Evolutionary conservation across 2,329 filamentous ascomycete species (phyloP).

Genomic region (Talaromyces sp.): DNA sequence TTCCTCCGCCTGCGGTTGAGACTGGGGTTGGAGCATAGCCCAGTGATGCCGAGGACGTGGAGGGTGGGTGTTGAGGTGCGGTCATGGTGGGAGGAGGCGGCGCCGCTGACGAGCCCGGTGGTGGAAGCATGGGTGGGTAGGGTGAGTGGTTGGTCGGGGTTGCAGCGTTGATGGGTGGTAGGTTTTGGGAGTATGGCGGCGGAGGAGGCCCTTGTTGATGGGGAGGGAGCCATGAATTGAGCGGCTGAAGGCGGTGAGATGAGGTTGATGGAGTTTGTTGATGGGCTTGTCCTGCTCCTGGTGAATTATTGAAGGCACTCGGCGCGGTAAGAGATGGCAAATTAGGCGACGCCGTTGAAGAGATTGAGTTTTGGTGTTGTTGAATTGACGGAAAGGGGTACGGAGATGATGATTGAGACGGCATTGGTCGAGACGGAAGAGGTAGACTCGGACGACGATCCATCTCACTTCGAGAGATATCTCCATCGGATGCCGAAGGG

Average conservation of each 20-base stretch:
- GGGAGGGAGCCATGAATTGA: conserved; percentile 34
- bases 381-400: conserved; percentile 36
- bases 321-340: conserved; percentile 32
- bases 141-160: conserved; percentile 13
- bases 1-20: background rate
- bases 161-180: conserved; percentile 36
- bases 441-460: conserved; percentile 37
- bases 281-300: conserved; percentile 22
- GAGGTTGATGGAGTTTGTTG: conserved; percentile 29
- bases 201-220: conserved; percentile 28
- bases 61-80: conserved; percentile 22
- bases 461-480: conserved; percentile 17
- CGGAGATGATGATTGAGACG: conserved; percentile 29
- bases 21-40: conserved; percentile 8
- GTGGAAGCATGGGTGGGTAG: conserved; percentile 36
- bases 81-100: conserved; percentile 27
- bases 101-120: conserved; percentile 24
- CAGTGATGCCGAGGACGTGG: background rate
- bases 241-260: conserved; percentile 37
- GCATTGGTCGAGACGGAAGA: conserved; percentile 31
- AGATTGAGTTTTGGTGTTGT: conserved; percentile 23
- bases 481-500: conserved; percentile 7
- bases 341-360: conserved; percentile 30
- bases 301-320: conserved; percentile 21
- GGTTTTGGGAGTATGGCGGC: conserved; percentile 36